A percentile compares a stretch with the other conserved stretches of the same genome.
Evolutionary conservation across 2,329 filamentous ascomycete genomes (phyloP).

Genomic region (Alternaria infectoria): DNA sequence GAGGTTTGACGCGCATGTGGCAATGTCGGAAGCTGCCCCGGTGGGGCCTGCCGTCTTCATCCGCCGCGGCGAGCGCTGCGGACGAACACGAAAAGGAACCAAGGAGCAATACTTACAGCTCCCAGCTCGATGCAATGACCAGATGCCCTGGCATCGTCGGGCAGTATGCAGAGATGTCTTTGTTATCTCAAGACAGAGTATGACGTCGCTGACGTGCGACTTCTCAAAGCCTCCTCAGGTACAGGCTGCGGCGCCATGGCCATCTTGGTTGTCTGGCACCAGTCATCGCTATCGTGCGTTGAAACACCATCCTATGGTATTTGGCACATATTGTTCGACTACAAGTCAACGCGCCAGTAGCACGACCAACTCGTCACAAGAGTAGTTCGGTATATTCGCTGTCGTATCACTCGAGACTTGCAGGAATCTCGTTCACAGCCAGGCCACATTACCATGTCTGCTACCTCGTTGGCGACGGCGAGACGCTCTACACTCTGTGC

Average conservation of each 20-base stretch:
- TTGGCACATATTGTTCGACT: not conserved
- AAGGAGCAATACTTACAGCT: not conserved
- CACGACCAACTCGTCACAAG: not conserved
- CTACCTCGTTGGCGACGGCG: not conserved
- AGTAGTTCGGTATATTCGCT: not conserved
- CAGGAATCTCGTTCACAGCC: not conserved
- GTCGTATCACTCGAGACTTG: not conserved
- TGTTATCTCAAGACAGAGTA: not conserved
- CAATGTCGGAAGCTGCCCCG: not conserved
- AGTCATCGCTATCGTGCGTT: not conserved
- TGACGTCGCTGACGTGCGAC: not conserved
- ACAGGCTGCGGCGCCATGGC: not conserved
- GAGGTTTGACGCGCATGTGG: not conserved
- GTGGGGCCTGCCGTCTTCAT: not conserved
- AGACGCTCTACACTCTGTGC: not conserved
- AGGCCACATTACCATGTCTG: not conserved
- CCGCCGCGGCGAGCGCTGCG: not conserved
- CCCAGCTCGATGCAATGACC: not conserved
- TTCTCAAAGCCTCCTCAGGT: not conserved
- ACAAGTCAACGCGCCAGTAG: not conserved
- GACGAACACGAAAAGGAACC: not conserved
- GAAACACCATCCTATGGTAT: not conserved
- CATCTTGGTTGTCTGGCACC: not conserved
- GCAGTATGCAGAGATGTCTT: not conserved
- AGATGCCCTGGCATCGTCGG: not conserved